Evolutionary conservation across 2,329 filamentous ascomycete species (phyloP).

Genomic region (Penicillium aurantiogriseum): DNA sequence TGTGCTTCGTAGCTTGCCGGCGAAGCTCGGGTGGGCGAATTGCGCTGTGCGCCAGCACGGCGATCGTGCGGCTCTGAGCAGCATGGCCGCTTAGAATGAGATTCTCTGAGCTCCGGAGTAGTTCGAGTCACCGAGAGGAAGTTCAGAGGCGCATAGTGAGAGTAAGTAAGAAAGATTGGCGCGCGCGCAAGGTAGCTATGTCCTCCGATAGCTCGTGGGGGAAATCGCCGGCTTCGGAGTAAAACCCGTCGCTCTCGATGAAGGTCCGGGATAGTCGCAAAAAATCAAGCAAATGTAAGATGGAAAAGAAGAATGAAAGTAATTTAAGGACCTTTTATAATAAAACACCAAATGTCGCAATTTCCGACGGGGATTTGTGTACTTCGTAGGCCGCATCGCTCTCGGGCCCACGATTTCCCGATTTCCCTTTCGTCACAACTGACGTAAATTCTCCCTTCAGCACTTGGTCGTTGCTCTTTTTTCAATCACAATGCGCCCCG

Average conservation of each 20-base stretch:
- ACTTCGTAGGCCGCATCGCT: constrained; percentile 11
- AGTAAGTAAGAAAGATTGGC: constrained; percentile 8
- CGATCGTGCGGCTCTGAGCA: constrained; percentile 39
- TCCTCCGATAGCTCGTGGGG: constrained; percentile 23
- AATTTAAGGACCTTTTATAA: neutral
- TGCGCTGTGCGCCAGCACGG: constrained; percentile 35
- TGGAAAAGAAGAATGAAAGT: neutral
- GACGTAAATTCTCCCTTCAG: constrained; percentile 26
- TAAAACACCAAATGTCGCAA: constrained; percentile 25
- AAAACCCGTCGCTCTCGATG: constrained; percentile 15
- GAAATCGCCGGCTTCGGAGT: constrained; percentile 38
- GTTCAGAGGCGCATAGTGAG: constrained; percentile 30
- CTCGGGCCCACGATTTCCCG: constrained; percentile 28
- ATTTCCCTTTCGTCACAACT: constrained; percentile 20
- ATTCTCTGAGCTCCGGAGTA: neutral
- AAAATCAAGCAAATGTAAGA: neutral
- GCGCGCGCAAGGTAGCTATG: constrained; percentile 12
- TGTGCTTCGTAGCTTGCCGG: constrained; percentile 26
- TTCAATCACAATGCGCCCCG: constrained; percentile 35
- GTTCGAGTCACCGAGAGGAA: neutral
- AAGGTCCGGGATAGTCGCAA: neutral
- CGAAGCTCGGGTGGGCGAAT: constrained; percentile 25
- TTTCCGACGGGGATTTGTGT: constrained; percentile 22
- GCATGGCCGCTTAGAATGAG: constrained; percentile 29
- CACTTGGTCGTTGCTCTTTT: constrained; percentile 2